Percentiles rank a stretch among this genome's conserved stretches.
These are phyloP conservation scores for Echium plantagineum DNA, from an alignment of 257 asterid species.

Conservation along the genomic window DNA sequence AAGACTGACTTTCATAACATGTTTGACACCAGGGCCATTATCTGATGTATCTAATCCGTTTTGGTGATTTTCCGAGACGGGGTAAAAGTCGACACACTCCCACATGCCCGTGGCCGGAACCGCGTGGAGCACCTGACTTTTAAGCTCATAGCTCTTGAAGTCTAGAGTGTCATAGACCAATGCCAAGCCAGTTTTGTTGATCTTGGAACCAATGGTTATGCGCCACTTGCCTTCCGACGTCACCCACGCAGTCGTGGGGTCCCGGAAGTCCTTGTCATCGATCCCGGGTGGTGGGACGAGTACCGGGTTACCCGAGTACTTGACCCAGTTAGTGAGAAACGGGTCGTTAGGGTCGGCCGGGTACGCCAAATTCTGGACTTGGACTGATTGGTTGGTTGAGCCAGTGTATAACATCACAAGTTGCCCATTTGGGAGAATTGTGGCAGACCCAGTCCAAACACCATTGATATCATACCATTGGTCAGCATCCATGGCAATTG, in stretches of 20 bases:
- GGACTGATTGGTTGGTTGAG: not conserved
- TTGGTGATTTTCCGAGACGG: not conserved
- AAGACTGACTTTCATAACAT: not conserved
- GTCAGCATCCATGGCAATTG: not conserved
- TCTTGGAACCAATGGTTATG: not conserved
- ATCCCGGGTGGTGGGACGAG: not conserved
- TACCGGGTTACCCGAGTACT: not conserved
- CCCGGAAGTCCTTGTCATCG: not conserved
- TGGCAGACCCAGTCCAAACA: not conserved
- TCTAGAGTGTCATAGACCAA: not conserved
- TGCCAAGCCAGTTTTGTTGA: not conserved
- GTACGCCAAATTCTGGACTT: not conserved
- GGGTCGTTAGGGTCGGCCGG: not conserved
- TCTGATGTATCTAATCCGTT: not conserved
- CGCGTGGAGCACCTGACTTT: not conserved
- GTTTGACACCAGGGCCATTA: not conserved
- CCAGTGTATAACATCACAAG: not conserved
- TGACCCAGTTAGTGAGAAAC: not conserved
- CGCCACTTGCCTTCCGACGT: not conserved
- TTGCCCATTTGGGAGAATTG: not conserved
- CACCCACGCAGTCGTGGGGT: not conserved
- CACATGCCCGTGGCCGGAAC: not conserved
- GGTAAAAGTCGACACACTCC: not conserved
- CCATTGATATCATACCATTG: not conserved
- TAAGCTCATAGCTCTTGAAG: not conserved